A percentile compares a stretch with the other conserved stretches of the same genome.
Evolutionary conservation across 305 asterid species (phyloP).

Genomic region (Solanum hybrid): DNA sequence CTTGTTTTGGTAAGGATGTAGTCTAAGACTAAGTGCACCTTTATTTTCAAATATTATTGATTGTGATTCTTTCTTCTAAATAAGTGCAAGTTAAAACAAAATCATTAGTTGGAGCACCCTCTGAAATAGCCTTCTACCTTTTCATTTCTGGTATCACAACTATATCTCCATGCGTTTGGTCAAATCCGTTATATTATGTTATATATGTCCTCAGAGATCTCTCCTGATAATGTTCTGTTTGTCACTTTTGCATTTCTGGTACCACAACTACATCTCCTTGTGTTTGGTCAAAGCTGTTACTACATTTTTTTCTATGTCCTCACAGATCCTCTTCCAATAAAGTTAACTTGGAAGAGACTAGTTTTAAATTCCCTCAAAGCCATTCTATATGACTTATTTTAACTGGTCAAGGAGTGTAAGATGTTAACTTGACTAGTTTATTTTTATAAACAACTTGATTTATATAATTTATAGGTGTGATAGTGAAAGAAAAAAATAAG

Average conservation of each 20-base stretch:
- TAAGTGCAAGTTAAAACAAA: not conserved
- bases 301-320: not conserved
- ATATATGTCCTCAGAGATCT: not conserved
- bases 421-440: not conserved
- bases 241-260: not conserved
- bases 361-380: not conserved
- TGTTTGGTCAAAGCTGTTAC: not conserved
- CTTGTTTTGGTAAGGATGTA: not conserved
- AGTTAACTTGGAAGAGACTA: not conserved
- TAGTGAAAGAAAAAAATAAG: not conserved
- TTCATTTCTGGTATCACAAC: not conserved
- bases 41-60: not conserved
- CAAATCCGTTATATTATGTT: not conserved
- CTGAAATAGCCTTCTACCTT: not conserved
- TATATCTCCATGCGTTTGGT: not conserved
- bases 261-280: not conserved
- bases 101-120: not conserved
- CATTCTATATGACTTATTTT: not conserved
- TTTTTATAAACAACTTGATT: not conserved
- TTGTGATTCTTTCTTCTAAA: not conserved
- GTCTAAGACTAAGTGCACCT: not conserved
- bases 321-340: not conserved
- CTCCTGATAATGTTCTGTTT: not conserved
- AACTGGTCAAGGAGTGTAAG: not conserved
- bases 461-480: not conserved